Evolutionary conservation across 805 yeast genomes (phyloP).

Genomic region (Millerozyma acaciae): DNA sequence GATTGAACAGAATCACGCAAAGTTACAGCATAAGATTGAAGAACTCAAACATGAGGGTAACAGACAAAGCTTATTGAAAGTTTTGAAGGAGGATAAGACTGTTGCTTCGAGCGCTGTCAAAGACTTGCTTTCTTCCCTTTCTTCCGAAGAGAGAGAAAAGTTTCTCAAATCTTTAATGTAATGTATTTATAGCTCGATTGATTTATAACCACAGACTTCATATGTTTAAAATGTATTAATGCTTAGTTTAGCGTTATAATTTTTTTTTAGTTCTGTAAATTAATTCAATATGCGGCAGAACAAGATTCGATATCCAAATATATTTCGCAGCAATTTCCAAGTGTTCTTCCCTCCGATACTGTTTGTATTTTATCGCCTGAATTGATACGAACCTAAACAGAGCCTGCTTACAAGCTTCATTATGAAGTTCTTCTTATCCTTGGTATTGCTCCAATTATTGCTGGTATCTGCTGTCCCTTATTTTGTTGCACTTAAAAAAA

Average conservation of each 20-base stretch:
- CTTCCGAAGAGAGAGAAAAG: constrained; percentile 32
- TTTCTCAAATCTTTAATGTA: constrained; percentile 23
- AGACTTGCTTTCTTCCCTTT: constrained; percentile 30
- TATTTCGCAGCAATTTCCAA: constrained; percentile 1
- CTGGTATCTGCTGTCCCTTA: constrained; percentile 25
- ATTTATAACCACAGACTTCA: neutral
- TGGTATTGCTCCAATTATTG: neutral
- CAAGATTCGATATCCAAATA: neutral
- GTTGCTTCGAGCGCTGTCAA: constrained; percentile 30
- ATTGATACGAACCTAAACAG: too few relatives aligned
- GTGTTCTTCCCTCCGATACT: too few relatives aligned
- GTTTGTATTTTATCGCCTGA: too few relatives aligned
- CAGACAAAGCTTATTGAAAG: constrained; percentile 59
- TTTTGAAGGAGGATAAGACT: constrained; percentile 33
- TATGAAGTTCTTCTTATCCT: neutral
- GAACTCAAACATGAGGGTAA: constrained; percentile 63
- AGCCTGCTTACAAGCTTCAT: too few relatives aligned
- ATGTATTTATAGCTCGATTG: too few relatives aligned
- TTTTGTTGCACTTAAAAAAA: constrained; percentile 49
- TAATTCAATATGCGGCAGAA: constrained; percentile 1
- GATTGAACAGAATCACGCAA: constrained; percentile 75
- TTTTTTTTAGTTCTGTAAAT: neutral
- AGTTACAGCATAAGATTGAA: constrained; percentile 56
- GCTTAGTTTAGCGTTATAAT: neutral
- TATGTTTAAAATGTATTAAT: too few relatives aligned